phyloP scores from a whole-genome alignment of 176 grass and related monocot species.

The Paspalum notatum region DNA sequence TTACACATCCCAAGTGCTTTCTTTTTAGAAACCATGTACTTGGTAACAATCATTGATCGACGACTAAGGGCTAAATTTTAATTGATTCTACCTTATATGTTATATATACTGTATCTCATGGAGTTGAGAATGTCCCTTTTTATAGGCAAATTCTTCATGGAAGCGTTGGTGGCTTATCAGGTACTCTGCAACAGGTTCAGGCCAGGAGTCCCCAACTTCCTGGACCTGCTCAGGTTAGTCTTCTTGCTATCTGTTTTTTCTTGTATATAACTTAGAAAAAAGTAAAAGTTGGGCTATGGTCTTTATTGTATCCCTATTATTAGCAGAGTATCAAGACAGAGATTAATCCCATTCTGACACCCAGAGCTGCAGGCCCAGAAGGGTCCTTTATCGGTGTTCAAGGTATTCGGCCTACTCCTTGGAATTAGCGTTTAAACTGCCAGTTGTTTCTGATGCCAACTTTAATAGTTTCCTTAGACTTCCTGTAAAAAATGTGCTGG shows the following conservation, averaged over 20 bases:
- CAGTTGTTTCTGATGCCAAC: not conserved
- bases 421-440: conserved; percentile 22
- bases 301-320: conserved; percentile 44
- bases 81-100: not conserved
- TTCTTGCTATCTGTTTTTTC: conserved; percentile 23
- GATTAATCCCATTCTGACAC: conserved; percentile 85
- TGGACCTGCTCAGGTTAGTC: conserved; percentile 74
- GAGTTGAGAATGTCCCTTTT: conserved; percentile 22
- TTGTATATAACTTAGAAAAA: not conserved
- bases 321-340: conserved; percentile 89
- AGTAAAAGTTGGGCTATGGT: not conserved
- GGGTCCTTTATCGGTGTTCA: conserved; percentile 87
- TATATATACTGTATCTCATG: not conserved
- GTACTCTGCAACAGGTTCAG: conserved; percentile 84
- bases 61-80: not conserved
- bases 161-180: conserved; percentile 75
- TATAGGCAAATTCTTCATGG: conserved; percentile 93
- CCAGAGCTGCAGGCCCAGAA: conserved; percentile 74
- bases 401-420: conserved; percentile 54
- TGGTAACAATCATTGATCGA: not conserved
- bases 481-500: not conserved
- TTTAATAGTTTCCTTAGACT: conserved; percentile 18
- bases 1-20: not conserved
- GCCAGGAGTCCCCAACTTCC: conserved; percentile 84
- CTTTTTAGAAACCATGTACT: not conserved